Conservation (phyloP, 1,139 yeast genomes). For the Entelexis paramagnoliae region DNA sequence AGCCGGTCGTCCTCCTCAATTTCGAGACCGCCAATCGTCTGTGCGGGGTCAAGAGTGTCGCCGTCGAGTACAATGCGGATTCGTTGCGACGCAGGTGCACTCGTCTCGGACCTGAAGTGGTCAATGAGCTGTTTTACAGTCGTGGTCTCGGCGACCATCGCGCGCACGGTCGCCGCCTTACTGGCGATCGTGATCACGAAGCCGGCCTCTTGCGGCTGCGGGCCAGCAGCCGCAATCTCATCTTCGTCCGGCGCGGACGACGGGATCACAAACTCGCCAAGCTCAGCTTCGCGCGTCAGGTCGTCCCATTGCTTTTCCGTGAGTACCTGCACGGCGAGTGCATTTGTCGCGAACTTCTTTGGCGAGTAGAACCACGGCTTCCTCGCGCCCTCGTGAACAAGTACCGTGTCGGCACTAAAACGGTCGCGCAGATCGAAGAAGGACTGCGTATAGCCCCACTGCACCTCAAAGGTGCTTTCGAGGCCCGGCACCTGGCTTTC, state of each 20-base stretch:
- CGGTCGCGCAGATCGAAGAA: slow-evolving; percentile 9
- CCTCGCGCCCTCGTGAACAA: slow-evolving; percentile 4
- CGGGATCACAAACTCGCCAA: neutral
- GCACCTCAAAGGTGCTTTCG: neutral
- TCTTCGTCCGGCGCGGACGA: slow-evolving; percentile 16
- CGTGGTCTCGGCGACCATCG: slow-evolving; percentile 10
- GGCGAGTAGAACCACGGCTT: slow-evolving; percentile 11
- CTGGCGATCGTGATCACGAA: slow-evolving; percentile 9
- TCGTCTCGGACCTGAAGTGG: neutral
- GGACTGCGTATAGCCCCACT: neutral
- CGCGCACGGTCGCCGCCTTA: slow-evolving; percentile 5
- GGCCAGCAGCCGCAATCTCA: slow-evolving; percentile 8
- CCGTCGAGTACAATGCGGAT: slow-evolving; percentile 16
- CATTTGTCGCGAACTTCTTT: neutral
- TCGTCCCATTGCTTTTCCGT: slow-evolving; percentile 12
- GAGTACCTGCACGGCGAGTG: slow-evolving; percentile 6
- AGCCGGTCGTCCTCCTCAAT: slow-evolving; percentile 20
- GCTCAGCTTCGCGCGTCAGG: neutral
- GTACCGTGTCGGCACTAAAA: slow-evolving; percentile 10
- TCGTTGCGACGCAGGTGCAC: neutral
- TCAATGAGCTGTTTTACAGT: neutral
- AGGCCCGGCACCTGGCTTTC: slow-evolving; percentile 11
- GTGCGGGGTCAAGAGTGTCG: slow-evolving; percentile 10
- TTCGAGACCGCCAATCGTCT: slow-evolving; percentile 15
- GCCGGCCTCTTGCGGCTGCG: slow-evolving; percentile 24